phyloP scores from a whole-genome alignment of 345 rosid species.

The Populus davidiana region DNA sequence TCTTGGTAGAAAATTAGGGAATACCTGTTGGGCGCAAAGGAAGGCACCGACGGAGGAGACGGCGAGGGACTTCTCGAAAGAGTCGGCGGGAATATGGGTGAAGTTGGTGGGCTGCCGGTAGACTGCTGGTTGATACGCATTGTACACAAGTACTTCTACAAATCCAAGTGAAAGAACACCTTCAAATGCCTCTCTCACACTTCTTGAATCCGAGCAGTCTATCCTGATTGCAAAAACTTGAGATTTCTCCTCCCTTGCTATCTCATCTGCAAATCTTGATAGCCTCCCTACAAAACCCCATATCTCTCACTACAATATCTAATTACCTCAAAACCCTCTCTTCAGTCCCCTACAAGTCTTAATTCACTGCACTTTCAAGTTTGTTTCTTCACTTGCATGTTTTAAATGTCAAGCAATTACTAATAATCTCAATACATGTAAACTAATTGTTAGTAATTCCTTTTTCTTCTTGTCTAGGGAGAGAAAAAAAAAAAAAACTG shows the following conservation, averaged over 20 bases:
- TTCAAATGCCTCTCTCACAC: slow-evolving; percentile 91
- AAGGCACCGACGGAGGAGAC: slow-evolving; percentile 75
- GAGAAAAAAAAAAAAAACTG: neutral
- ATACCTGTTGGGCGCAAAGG: slow-evolving; percentile 86
- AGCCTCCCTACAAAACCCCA: slow-evolving; percentile 46
- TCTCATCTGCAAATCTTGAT: slow-evolving; percentile 86
- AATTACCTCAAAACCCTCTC: neutral
- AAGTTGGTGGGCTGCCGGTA: slow-evolving; percentile 55
- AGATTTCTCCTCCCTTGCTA: slow-evolving; percentile 88
- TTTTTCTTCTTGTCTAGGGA: neutral
- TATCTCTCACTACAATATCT: neutral
- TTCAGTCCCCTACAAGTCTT: neutral
- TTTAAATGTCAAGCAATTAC: neutral
- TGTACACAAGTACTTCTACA: slow-evolving; percentile 83
- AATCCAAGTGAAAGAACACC: slow-evolving; percentile 90
- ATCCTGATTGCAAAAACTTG: slow-evolving; percentile 94
- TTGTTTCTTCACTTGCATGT: neutral
- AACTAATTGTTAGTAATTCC: neutral
- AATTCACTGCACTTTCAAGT: neutral
- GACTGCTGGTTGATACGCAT: slow-evolving; percentile 60
- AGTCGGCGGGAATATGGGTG: slow-evolving; percentile 58
- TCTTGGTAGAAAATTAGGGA: neutral
- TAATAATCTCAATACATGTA: neutral
- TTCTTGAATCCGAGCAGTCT: slow-evolving; percentile 79
- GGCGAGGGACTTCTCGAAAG: slow-evolving; percentile 72